phyloP scores from a whole-genome alignment of 495 filamentous ascomycete genomes.

The Hypoxylon perforatum region DNA sequence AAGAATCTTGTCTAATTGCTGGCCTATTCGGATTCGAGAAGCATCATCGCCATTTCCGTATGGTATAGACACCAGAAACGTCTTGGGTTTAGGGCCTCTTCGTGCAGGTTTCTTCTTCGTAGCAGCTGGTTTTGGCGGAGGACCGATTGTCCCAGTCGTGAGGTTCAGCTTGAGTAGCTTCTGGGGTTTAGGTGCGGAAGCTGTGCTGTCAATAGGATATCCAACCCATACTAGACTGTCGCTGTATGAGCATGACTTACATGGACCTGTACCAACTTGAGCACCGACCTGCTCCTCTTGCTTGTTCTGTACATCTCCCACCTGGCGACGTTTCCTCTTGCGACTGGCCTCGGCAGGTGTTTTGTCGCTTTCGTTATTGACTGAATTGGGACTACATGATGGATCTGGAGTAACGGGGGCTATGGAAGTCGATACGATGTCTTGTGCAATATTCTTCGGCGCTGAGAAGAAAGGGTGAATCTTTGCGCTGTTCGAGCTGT shows the following conservation, averaged over 20 bases:
- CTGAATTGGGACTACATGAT: slow-evolving; percentile 33
- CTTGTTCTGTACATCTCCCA: background rate
- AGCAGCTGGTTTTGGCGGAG: slow-evolving; percentile 52
- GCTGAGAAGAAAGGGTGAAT: slow-evolving; percentile 57
- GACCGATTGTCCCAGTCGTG: slow-evolving; percentile 66
- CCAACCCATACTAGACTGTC: background rate
- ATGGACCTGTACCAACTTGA: background rate
- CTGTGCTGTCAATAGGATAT: slow-evolving; percentile 2
- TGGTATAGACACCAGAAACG: slow-evolving; percentile 42
- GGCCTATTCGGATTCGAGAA: slow-evolving; percentile 48
- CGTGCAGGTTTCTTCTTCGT: slow-evolving; percentile 13
- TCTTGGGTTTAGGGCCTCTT: slow-evolving; percentile 36
- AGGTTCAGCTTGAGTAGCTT: slow-evolving; percentile 61
- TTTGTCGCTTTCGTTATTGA: slow-evolving; percentile 14
- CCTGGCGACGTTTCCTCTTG: slow-evolving; percentile 40
- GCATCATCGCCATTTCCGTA: slow-evolving; percentile 49
- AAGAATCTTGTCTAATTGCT: slow-evolving; percentile 50
- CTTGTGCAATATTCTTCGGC: slow-evolving; percentile 30
- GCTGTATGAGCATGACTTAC: background rate
- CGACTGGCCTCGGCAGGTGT: slow-evolving; percentile 11
- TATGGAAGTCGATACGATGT: slow-evolving; percentile 10
- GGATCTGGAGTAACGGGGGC: slow-evolving; percentile 39
- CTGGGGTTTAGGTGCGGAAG: slow-evolving; percentile 46
- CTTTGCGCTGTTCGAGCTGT: slow-evolving; percentile 29
- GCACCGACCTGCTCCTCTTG: background rate